These are phyloP conservation scores for Torulaspora franciscae DNA, from an alignment of 805 yeast genomes.

Conservation along the genomic window DNA sequence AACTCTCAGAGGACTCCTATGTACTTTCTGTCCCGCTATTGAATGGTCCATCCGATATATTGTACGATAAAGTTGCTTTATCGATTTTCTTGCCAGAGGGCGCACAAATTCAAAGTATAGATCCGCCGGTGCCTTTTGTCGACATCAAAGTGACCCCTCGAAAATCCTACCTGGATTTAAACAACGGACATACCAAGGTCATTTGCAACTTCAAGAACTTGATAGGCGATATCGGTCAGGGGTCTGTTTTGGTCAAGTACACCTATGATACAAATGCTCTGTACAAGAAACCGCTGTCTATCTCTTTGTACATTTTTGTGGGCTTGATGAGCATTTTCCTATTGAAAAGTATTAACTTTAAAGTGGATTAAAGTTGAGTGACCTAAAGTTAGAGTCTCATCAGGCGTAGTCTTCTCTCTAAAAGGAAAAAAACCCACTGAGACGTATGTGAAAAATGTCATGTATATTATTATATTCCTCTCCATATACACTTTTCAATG, in stretches of 20 bases:
- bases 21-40: slow-evolving; percentile 65
- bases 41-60: slow-evolving; percentile 64
- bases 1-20: slow-evolving; percentile 44
- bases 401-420: neutral
- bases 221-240: slow-evolving; percentile 59
- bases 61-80: slow-evolving; percentile 57
- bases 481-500: slow-evolving; percentile 35
- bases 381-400: neutral
- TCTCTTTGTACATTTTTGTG: slow-evolving; percentile 56
- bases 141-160: slow-evolving; percentile 31
- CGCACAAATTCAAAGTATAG: slow-evolving; percentile 53
- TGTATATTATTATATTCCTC: slow-evolving; percentile 25
- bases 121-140: slow-evolving; percentile 46
- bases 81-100: slow-evolving; percentile 83
- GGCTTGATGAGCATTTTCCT: slow-evolving; percentile 54
- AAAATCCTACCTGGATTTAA: slow-evolving; percentile 65
- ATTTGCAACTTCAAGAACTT: slow-evolving; percentile 55
- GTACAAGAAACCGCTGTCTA: slow-evolving; percentile 59
- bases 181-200: slow-evolving; percentile 72
- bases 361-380: slow-evolving; percentile 23
- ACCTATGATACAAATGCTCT: slow-evolving; percentile 49
- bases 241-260: slow-evolving; percentile 59
- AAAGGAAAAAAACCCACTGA: neutral
- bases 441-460: neutral
- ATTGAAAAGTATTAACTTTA: slow-evolving; percentile 44